Evolutionary conservation across 108 stramenopile genomes (phyloP).

Genomic region (Cyclostephanos tholiformis): DNA sequence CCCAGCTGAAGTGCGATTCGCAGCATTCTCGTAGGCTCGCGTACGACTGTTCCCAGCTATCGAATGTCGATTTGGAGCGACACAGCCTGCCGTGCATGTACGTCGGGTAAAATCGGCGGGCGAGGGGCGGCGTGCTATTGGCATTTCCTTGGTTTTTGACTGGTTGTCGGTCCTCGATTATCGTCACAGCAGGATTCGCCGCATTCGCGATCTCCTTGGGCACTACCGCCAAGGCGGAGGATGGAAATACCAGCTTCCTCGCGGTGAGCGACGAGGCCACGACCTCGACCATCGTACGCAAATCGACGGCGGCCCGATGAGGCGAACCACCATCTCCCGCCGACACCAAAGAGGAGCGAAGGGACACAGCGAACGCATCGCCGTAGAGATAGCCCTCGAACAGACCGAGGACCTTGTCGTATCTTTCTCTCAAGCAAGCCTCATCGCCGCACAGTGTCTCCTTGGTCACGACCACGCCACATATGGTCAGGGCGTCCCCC

Average conservation of each 20-base stretch:
- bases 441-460: slow-evolving; percentile 3
- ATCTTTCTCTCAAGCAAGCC: neutral
- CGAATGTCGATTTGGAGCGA: slow-evolving; percentile 18
- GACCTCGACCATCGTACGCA: neutral
- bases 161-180: too few relatives aligned
- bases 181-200: too few relatives aligned
- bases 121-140: neutral
- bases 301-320: too few relatives aligned
- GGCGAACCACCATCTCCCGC: slow-evolving; percentile 8
- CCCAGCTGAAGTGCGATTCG: slow-evolving; percentile 21
- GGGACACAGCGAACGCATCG: neutral
- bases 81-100: slow-evolving; percentile 18
- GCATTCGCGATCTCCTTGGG: too few relatives aligned
- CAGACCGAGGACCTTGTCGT: neutral
- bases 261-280: slow-evolving; percentile 5
- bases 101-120: slow-evolving; percentile 18
- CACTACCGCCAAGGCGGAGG: too few relatives aligned
- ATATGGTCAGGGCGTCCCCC: neutral
- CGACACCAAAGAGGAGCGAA: neutral
- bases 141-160: neutral
- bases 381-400: neutral
- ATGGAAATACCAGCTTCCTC: slow-evolving; percentile 15
- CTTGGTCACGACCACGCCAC: neutral
- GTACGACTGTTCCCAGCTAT: slow-evolving; percentile 29
- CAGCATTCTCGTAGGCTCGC: slow-evolving; percentile 25